Percentiles rank a stretch among this genome's conserved stretches.
These are phyloP conservation scores for Neonectria neomacrospora DNA, from an alignment of 2,329 filamentous ascomycete species.

Conservation along the genomic window DNA sequence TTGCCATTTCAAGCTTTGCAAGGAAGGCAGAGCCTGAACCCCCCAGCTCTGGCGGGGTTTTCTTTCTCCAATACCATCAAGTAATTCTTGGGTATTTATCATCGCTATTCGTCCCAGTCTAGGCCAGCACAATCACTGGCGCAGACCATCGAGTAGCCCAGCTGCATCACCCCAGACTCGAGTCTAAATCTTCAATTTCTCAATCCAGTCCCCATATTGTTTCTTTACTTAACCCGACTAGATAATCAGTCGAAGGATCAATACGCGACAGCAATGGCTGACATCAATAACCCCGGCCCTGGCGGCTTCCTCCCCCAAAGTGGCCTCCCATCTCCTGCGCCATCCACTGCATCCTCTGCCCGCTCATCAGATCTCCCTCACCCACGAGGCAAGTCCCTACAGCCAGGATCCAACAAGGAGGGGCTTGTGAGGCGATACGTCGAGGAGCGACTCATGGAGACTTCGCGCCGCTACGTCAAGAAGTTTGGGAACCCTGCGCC, in stretches of 20 bases:
- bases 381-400: conserved; percentile 63
- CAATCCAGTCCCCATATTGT: not conserved
- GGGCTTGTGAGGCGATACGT: conserved; percentile 68
- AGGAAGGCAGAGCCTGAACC: not conserved
- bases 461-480: conserved; percentile 70
- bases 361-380: conserved; percentile 60
- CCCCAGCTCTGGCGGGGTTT: no score
- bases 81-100: not conserved
- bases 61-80: not conserved
- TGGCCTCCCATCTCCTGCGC: conserved; percentile 65
- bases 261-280: not conserved
- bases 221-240: not conserved
- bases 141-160: not conserved
- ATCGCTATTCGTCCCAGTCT: not conserved
- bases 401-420: conserved; percentile 69
- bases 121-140: not conserved
- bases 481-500: conserved; percentile 62
- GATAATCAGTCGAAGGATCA: not conserved
- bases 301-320: conserved; percentile 64
- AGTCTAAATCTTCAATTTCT: not conserved
- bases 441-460: conserved; percentile 62
- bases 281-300: conserved; percentile 40
- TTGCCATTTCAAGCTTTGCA: not conserved
- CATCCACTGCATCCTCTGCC: conserved; percentile 59
- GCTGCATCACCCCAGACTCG: not conserved